Evolutionary conservation across 163 green algal genomes (phyloP), one percentile per base, ranked within the genome.

Genomic region (Coccomyxa subellipsoidea): DNA sequence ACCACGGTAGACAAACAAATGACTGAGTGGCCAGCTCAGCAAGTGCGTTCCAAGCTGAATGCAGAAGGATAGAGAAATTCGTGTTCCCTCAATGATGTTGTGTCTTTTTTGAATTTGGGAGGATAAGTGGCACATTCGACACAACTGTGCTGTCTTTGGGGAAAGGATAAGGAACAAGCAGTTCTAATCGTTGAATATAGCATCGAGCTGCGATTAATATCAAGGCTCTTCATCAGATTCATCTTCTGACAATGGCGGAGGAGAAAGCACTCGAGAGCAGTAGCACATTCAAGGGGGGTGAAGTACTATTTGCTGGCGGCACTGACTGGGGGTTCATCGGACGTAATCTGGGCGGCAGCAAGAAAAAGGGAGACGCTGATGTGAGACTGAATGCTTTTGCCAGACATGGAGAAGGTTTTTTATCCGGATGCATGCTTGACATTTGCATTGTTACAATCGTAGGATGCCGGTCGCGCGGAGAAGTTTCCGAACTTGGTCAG

Each of bases 401-500:
- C n/a, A n/a, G n/a, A n/a, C n/a, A n/a, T n/a, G n/a, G n/a, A n/a
- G n/a, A n/a, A n/a, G n/a, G n/a, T n/a, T n/a, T n/a, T n/a, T n/a
- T n/a, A n/a, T n/a, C n/a, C n/a, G n/a, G n/a, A n/a, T n/a, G 31
- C 23, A 38, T 47, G 8, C 2, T 54, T 39, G 3, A 76, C 29
- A 18, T 6, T 12, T 81, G 38, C 27, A 79, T 78, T 81, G 8
- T 29, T 10, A 81, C 15, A 38, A 69, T 25, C 35, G 4, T 34
- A 15, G 10, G 92, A 95, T 71, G 80, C 87, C 5, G 87, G 91
- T 59, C 84, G 90, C 12, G 85, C 90, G 47, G 78, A 89, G 18
- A 66, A 81, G 0, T 95, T 93, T 77, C 92, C 92, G 8, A 93
- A 95, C 85, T 80, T 95, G 18, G 92, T 93, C 69, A 85, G 47